These are phyloP conservation scores for Trichoderma atroviride DNA, from an alignment of 2,329 filamentous ascomycete genomes.

Conservation along the genomic window DNA sequence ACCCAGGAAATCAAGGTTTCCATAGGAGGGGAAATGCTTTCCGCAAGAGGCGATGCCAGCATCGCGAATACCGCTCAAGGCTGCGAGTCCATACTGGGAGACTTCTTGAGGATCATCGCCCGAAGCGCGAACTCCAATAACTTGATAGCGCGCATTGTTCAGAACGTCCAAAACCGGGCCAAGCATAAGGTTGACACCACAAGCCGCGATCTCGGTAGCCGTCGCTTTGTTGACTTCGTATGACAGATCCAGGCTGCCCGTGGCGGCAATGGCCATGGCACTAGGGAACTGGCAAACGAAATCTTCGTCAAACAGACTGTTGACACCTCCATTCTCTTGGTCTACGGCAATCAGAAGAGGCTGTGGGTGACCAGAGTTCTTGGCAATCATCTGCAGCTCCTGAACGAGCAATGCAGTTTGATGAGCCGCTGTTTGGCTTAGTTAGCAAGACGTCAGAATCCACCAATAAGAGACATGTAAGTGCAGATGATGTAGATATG, in stretches of 20 bases:
- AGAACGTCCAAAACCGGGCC: slow-evolving; percentile 92
- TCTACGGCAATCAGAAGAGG: slow-evolving; percentile 90
- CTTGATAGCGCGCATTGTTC: slow-evolving; percentile 89
- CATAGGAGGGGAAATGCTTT: slow-evolving; percentile 96
- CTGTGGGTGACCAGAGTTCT: slow-evolving; percentile 84
- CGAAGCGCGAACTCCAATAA: slow-evolving; percentile 83
- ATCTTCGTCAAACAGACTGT: slow-evolving; percentile 93
- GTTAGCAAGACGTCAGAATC: slow-evolving; percentile 23
- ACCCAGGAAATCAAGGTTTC: slow-evolving; percentile 89
- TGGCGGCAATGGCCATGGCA: slow-evolving; percentile 95
- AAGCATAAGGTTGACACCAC: slow-evolving; percentile 94
- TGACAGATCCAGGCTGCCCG: slow-evolving; percentile 79
- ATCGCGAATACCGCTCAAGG: slow-evolving; percentile 90
- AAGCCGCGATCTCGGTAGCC: slow-evolving; percentile 86
- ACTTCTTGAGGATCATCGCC: slow-evolving; percentile 95
- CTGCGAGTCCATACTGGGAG: slow-evolving; percentile 86
- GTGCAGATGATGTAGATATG: background rate
- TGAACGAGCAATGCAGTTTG: slow-evolving; percentile 86
- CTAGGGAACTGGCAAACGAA: slow-evolving; percentile 96
- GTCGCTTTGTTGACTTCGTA: slow-evolving; percentile 92
- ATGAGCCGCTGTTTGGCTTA: slow-evolving; percentile 70
- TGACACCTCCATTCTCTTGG: slow-evolving; percentile 97
- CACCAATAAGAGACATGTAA: slow-evolving; percentile 18
- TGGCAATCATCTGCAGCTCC: slow-evolving; percentile 89
- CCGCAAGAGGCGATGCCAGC: slow-evolving; percentile 87